A percentile compares a stretch with the other conserved stretches of the same genome.
phyloP scores from a whole-genome alignment of 805 yeast genomes.

The Ogataea kodamae region DNA sequence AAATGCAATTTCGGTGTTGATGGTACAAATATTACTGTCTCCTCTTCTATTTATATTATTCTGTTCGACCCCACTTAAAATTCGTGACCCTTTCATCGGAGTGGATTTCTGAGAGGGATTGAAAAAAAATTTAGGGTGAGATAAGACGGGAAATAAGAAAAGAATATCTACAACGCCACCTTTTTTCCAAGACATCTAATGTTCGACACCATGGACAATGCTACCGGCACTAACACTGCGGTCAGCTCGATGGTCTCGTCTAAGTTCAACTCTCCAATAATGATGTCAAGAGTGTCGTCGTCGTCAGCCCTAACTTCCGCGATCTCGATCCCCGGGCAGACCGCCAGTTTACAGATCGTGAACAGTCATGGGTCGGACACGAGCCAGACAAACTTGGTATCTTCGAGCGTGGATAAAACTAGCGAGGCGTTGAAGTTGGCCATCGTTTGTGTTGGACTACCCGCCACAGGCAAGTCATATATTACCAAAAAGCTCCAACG shows the following conservation, averaged over 20 bases:
- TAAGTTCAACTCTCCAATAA: slow-evolving; percentile 22
- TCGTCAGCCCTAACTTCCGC: slow-evolving; percentile 26
- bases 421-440: slow-evolving; percentile 46
- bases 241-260: slow-evolving; percentile 23
- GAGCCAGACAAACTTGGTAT: slow-evolving; percentile 5
- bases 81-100: slow-evolving; percentile 12
- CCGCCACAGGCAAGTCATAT: slow-evolving; percentile 76
- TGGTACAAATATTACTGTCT: no score
- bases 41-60: slow-evolving; percentile 2
- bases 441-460: slow-evolving; percentile 70
- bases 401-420: slow-evolving; percentile 14
- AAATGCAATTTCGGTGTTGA: no score
- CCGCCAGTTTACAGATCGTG: slow-evolving; percentile 18
- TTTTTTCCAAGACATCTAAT: slow-evolving; percentile 1
- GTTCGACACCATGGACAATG: slow-evolving; percentile 2
- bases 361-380: slow-evolving; percentile 12
- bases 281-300: slow-evolving; percentile 22
- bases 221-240: slow-evolving; percentile 12
- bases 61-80: slow-evolving; percentile 4
- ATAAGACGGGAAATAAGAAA: slow-evolving; percentile 7
- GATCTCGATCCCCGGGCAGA: slow-evolving; percentile 28
- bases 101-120: slow-evolving; percentile 6
- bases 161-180: slow-evolving; percentile 2
- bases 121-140: slow-evolving; percentile 11
- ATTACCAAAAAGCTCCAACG: slow-evolving; percentile 61